Base-by-base conservation (phyloP, 306 rosid species). In the Ochetophila trinervis region DNA sequence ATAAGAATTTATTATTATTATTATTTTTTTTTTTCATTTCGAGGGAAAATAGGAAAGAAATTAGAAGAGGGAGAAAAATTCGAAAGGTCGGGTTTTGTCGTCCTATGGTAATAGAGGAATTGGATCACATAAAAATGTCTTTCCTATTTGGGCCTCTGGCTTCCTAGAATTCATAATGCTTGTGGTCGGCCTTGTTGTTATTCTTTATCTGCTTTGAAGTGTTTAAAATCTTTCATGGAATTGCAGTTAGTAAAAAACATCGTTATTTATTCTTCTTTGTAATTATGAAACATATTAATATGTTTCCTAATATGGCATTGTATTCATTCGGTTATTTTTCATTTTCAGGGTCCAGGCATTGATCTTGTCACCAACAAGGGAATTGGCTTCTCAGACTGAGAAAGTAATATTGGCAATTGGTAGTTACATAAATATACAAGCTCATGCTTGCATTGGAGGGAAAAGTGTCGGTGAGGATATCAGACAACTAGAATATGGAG, bases 381-480 rank as follows among this genome's bases (percentile, higher is more conserved):
- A 94, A 65, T 75, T 94, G 87, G 99, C 99, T 1, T 60, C 96
- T 8, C 99, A 94, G 74, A 94, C 96, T 9, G 99, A 87, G 75
- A 90, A 90, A 67, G 99, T 94, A 60, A 86, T 94, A 57, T 70
- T 90, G 79, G 91, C 99, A 22, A 79, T 94, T 80, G 99, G 99
- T 6, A 89, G 89, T 81, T 88, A 64, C 76, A 90, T 94, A 7
- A 94, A 86, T 72, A 90, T 94, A 54, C 96, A 90, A 85, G 96
- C 88, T 2, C 99, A 94, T 74, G 61, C 97, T 18, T 94, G 99
- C 69, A 55, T 94, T 77, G 99, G 99, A 52, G 97, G 99, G 54
- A 90, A 88, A 79, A 94, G 99, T 56, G 96, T 94, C 17, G 91
- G 97, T 20, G 97, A 94, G 75, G 99, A 94, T 73, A 90, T 94